A percentile compares a stretch with the other conserved stretches of the same genome.
Evolutionary conservation across 352 stramenopile genomes (phyloP).

Genomic region (Globisporangium barbulae): DNA sequence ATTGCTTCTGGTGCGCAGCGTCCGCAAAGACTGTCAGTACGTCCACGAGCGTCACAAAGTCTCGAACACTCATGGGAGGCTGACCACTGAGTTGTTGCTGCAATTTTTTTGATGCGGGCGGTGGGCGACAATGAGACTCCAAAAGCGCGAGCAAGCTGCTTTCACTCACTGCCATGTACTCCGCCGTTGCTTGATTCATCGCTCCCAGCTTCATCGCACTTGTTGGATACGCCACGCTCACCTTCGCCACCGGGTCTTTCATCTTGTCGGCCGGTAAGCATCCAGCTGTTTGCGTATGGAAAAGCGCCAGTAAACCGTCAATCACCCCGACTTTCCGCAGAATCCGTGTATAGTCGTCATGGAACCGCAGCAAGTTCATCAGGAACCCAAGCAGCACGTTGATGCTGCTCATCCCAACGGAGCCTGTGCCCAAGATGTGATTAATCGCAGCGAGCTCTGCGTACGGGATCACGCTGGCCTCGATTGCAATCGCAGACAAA

Average conservation of each 20-base stretch:
- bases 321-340: slow-evolving; percentile 36
- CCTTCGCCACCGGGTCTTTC: slow-evolving; percentile 22
- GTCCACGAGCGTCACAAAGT: slow-evolving; percentile 40
- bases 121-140: slow-evolving; percentile 56
- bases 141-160: slow-evolving; percentile 35
- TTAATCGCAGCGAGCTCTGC: slow-evolving; percentile 37
- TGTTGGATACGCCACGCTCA: slow-evolving; percentile 50
- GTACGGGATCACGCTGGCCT: slow-evolving; percentile 56
- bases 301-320: slow-evolving; percentile 34
- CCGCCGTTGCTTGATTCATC: slow-evolving; percentile 14
- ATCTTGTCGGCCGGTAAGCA: slow-evolving; percentile 18
- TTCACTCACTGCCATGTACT: slow-evolving; percentile 30
- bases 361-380: slow-evolving; percentile 42
- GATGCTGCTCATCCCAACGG: slow-evolving; percentile 22
- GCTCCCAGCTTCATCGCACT: slow-evolving; percentile 30
- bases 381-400: slow-evolving; percentile 37
- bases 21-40: slow-evolving; percentile 35
- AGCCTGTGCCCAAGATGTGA: slow-evolving; percentile 26
- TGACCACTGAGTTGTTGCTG: slow-evolving; percentile 10
- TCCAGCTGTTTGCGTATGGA: slow-evolving; percentile 34
- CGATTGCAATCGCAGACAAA: slow-evolving; percentile 51
- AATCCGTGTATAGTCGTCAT: slow-evolving; percentile 39
- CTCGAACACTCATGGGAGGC: slow-evolving; percentile 21
- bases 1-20: background rate
- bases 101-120: background rate